Conservation (phyloP, 441 rosid genomes). For the Flueggea neowawraea region DNA sequence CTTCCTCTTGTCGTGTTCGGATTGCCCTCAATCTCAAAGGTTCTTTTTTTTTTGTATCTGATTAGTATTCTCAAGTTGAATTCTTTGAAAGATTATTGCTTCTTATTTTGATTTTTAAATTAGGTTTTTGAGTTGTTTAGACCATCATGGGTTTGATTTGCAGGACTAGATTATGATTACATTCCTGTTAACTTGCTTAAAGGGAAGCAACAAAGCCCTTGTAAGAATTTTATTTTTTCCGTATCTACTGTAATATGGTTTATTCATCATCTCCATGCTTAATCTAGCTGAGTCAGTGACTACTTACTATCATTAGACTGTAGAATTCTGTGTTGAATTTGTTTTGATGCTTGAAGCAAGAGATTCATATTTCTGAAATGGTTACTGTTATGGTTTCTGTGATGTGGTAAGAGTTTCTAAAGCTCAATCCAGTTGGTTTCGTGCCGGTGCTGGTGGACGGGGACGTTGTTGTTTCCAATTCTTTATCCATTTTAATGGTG, state of each 20-base stretch:
- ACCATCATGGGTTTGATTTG: background rate
- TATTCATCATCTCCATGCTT: too few relatives aligned
- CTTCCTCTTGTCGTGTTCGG: constrained; percentile 51
- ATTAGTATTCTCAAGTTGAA: background rate
- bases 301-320: too few relatives aligned
- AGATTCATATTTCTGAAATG: too few relatives aligned
- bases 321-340: too few relatives aligned
- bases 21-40: constrained; percentile 56
- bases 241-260: too few relatives aligned
- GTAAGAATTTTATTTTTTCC: constrained; percentile 16
- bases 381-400: too few relatives aligned
- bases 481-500: constrained; percentile 81
- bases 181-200: constrained; percentile 51
- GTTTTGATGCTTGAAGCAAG: too few relatives aligned
- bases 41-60: background rate
- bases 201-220: constrained; percentile 52
- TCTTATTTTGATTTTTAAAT: too few relatives aligned
- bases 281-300: too few relatives aligned
- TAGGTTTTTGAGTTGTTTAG: background rate
- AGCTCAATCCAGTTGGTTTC: constrained; percentile 76
- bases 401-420: constrained; percentile 42
- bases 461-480: constrained; percentile 60
- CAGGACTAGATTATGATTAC: constrained; percentile 60
- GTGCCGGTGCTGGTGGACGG: constrained; percentile 85
- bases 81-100: too few relatives aligned